Evolutionary conservation across 1,284 basidiomycete genomes (phyloP), one percentile per base, ranked within the genome.

Genomic region (Takashimella tepidaria): DNA sequence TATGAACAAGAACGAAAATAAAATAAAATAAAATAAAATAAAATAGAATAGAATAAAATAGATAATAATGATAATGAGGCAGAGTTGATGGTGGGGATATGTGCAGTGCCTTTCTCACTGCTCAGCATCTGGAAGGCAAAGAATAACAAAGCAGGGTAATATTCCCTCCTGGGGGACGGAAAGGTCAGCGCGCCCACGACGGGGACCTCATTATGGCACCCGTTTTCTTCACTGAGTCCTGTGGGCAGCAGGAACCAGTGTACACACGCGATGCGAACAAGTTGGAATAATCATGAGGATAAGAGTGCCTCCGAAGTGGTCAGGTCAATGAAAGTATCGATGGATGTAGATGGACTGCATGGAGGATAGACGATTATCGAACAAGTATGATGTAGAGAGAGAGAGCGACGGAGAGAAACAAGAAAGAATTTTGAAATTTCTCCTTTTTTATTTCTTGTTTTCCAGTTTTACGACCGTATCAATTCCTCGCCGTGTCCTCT

Each of bases 191-290:
- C 65, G 58, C 60, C 60, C 64, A 66, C 64, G 63, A 40, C 53
- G 56, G 58, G 63, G 60, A 63, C 63, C 63, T 71, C 62, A 67
- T 55, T 71, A 43, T 73, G 53, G 70, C 70, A 71, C 64, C 63
- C 62, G 63, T 70, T 71, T 65, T 65, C 65, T 66, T 73, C 68
- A 66, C 66, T 70, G 61, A 51, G 57, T 45, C 66, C 66, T 60
- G 67, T 65, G 53, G 63, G 54, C 46, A 24, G 51, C 59, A 62
- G 64, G 68, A 63, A 56, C 40, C 66, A 70, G 67, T 65, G 66
- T 73, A 73, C 70, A 73, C 70, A 68, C 61, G 59, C 54, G 59
- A 63, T 65, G 65, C 65, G 45, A 13, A 22, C 21, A 20, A 49
- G 51, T 43, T n/a, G 27, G 24, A 40, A 23, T 19, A 12, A 12